Evolutionary conservation across 805 yeast genomes (phyloP).

Genomic region (Pichia thaimueangensis): DNA sequence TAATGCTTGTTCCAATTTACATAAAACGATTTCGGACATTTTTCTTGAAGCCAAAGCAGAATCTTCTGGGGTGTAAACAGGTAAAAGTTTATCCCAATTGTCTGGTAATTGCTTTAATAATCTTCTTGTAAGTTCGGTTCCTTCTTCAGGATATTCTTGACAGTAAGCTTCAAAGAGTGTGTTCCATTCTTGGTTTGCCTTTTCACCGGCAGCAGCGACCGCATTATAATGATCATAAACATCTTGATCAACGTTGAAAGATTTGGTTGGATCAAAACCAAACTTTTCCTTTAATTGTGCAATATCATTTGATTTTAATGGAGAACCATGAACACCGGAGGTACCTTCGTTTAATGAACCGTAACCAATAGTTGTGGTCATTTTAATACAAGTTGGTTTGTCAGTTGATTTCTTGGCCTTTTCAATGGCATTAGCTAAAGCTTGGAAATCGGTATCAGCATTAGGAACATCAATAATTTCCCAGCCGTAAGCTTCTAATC

Average conservation of each 20-base stretch:
- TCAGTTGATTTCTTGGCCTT: constrained; percentile 69
- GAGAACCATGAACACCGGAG: constrained; percentile 92
- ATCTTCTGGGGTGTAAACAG: constrained; percentile 73
- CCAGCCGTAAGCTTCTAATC: constrained; percentile 95
- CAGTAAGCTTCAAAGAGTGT: constrained; percentile 52
- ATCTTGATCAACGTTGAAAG: constrained; percentile 75
- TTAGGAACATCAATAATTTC: constrained; percentile 68
- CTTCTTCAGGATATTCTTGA: constrained; percentile 68
- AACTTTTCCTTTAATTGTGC: constrained; percentile 74
- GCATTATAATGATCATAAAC: constrained; percentile 65
- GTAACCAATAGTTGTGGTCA: constrained; percentile 88
- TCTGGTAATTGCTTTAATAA: constrained; percentile 70
- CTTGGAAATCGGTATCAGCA: constrained; percentile 74
- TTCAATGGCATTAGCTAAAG: constrained; percentile 63
- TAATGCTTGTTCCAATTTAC: constrained; percentile 50
- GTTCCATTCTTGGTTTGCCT: constrained; percentile 73
- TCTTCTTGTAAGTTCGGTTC: constrained; percentile 77
- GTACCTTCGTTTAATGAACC: constrained; percentile 85
- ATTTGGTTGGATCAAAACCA: constrained; percentile 84
- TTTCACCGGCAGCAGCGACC: constrained; percentile 55
- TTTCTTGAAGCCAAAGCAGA: constrained; percentile 89
- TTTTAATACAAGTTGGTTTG: constrained; percentile 87
- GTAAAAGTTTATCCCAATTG: constrained; percentile 73
- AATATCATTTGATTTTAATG: constrained; percentile 89
- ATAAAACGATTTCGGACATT: constrained; percentile 76